Percentiles rank a stretch among this genome's conserved stretches.
Evolutionary conservation across 164 flowering plant species (phyloP).

Genomic region (Pachysandra terminalis): DNA sequence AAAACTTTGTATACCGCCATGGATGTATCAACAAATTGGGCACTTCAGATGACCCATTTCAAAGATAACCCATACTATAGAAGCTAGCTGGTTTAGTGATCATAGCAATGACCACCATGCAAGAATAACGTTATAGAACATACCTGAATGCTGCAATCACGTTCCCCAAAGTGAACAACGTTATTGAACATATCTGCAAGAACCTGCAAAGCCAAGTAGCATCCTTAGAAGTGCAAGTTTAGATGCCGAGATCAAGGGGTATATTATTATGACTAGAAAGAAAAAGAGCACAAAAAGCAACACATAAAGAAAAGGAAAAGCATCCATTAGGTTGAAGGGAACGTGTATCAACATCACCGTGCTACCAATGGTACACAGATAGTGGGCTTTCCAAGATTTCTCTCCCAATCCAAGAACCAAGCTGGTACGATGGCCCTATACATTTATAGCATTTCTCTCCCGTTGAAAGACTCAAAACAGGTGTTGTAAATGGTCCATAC

Average conservation of each 20-base stretch:
- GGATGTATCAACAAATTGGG: slow-evolving; percentile 1
- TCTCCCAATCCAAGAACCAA: too few species aligned
- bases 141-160: slow-evolving; percentile 99
- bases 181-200: slow-evolving; percentile 92
- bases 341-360: too few species aligned
- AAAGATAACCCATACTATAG: background rate
- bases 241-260: slow-evolving; percentile 2
- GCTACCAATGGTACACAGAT: too few species aligned
- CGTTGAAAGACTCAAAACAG: too few species aligned
- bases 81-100: background rate
- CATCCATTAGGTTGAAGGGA: too few species aligned
- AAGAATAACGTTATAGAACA: background rate
- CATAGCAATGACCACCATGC: too few species aligned
- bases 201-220: slow-evolving; percentile 45
- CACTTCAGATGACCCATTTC: background rate
- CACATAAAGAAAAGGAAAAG: too few species aligned
- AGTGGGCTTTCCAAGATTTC: too few species aligned
- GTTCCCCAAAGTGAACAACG: slow-evolving; percentile 99
- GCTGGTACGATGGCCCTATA: too few species aligned
- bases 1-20: too few species aligned
- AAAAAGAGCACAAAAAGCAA: background rate
- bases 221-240: slow-evolving; percentile 8
- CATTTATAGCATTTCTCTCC: too few species aligned
- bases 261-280: background rate
- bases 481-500: too few species aligned